Evolutionary conservation across 192 early-diverging fungal species (phyloP).

Genomic region (Diversispora eburnea): DNA sequence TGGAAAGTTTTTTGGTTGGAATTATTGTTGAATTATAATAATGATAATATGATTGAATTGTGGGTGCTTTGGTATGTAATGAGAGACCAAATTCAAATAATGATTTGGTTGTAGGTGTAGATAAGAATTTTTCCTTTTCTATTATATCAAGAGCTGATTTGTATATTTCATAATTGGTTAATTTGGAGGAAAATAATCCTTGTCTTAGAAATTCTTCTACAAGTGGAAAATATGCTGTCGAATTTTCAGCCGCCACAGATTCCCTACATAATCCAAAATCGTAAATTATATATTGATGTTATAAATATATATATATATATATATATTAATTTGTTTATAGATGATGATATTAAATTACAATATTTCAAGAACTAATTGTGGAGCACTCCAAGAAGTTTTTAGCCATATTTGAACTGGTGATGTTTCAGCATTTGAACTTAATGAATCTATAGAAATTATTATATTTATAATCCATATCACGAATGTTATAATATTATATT

Average conservation of each 20-base stretch:
- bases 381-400: constrained; percentile 59
- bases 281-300: too few species aligned
- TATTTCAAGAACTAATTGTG: constrained; percentile 71
- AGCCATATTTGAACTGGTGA: constrained; percentile 52
- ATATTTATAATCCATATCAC: too few species aligned
- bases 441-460: too few species aligned
- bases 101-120: constrained; percentile 44
- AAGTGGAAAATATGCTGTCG: constrained; percentile 60
- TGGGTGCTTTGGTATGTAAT: constrained; percentile 67
- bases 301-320: too few species aligned
- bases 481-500: too few species aligned
- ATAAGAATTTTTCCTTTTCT: constrained; percentile 39
- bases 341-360: constrained; percentile 42
- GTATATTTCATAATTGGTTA: constrained; percentile 49
- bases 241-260: constrained; percentile 60
- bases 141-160: constrained; percentile 47
- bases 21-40: constrained; percentile 72
- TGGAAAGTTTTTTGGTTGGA: constrained; percentile 36
- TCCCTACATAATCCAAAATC: constrained; percentile 41
- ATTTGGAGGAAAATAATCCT: constrained; percentile 29
- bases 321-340: too few species aligned
- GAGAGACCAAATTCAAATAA: constrained; percentile 70
- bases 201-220: constrained; percentile 51
- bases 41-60: constrained; percentile 80
- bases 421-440: constrained; percentile 21